Evolutionary conservation across 768 basidiomycete species (phyloP).

Genomic region (Auricularia cornea): DNA sequence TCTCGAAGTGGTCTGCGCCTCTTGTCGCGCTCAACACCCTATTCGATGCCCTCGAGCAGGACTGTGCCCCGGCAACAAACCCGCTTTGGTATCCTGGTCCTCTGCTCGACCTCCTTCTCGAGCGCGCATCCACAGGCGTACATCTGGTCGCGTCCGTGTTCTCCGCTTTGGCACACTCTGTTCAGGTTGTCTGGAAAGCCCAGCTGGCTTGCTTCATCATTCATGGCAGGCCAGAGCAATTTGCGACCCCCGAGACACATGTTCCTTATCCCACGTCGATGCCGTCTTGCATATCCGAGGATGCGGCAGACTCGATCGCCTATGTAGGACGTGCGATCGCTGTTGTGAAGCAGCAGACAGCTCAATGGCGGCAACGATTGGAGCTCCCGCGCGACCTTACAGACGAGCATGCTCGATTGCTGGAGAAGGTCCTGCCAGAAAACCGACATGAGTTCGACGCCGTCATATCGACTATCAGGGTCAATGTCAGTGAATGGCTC

Average conservation of each 20-base stretch:
- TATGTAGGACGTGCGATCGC: constrained; percentile 85
- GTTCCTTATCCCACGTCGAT: constrained; percentile 55
- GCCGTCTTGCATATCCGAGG: constrained; percentile 64
- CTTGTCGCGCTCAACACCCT: constrained; percentile 62
- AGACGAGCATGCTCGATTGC: constrained; percentile 51
- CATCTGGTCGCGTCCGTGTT: constrained; percentile 67
- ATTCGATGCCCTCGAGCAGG: constrained; percentile 47
- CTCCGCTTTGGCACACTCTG: constrained; percentile 58
- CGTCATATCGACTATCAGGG: constrained; percentile 65
- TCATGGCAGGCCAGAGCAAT: constrained; percentile 67
- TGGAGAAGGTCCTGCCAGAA: constrained; percentile 63
- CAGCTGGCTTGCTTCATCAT: constrained; percentile 78
- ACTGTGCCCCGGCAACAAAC: constrained; percentile 23
- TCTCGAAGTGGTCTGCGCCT: constrained; percentile 85
- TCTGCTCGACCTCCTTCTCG: constrained; percentile 69
- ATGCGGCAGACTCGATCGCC: constrained; percentile 70
- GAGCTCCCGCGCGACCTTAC: constrained; percentile 65
- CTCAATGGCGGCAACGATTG: neutral
- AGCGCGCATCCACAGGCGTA: constrained; percentile 69
- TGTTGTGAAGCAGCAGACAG: constrained; percentile 59
- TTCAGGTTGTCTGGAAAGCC: constrained; percentile 75
- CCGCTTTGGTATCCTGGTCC: constrained; percentile 58
- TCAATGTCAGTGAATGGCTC: constrained; percentile 85
- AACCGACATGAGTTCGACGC: constrained; percentile 71
- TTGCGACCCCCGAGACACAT: constrained; percentile 50